phyloP scores from a whole-genome alignment of 2,329 filamentous ascomycete species.

The Ceratocystis huliohia region DNA sequence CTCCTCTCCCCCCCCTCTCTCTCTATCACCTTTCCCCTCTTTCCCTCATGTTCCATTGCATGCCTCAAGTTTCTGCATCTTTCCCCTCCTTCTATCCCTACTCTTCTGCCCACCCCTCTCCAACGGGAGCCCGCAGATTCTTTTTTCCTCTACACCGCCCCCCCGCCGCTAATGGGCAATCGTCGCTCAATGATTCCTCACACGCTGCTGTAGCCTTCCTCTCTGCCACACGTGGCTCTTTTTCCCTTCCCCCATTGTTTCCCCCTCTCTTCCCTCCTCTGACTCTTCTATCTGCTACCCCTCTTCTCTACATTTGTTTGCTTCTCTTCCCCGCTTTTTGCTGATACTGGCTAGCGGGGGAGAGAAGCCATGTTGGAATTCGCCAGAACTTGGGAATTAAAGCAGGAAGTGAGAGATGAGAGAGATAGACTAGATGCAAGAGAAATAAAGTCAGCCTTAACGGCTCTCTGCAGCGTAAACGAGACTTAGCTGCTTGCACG shows the following conservation, averaged over 20 bases:
- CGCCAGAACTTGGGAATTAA: background rate
- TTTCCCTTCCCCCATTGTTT: background rate
- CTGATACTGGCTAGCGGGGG: background rate
- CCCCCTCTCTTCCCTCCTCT: background rate
- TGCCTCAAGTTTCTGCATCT: background rate
- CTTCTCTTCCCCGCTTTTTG: background rate
- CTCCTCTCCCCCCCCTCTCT: no score
- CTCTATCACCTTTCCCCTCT: no score
- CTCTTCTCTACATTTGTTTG: background rate
- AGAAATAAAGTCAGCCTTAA: conserved; percentile 6
- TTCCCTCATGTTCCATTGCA: background rate
- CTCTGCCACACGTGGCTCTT: background rate
- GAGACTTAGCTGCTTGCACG: background rate
- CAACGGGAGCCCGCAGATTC: conserved; percentile 2
- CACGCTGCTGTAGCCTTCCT: conserved; percentile 1
- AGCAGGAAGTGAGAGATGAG: no score
- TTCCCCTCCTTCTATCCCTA: background rate
- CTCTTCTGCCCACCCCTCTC: background rate
- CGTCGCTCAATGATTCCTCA: background rate
- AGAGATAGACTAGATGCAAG: background rate
- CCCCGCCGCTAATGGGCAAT: background rate
- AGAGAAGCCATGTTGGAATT: background rate
- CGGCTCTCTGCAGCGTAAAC: conserved; percentile 5
- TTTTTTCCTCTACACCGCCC: background rate
- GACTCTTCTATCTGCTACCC: background rate